Percentiles rank a stretch among this genome's conserved stretches.
Evolutionary conservation across 2,329 filamentous ascomycete species (phyloP).

Genomic region (Lachnellula arida): DNA sequence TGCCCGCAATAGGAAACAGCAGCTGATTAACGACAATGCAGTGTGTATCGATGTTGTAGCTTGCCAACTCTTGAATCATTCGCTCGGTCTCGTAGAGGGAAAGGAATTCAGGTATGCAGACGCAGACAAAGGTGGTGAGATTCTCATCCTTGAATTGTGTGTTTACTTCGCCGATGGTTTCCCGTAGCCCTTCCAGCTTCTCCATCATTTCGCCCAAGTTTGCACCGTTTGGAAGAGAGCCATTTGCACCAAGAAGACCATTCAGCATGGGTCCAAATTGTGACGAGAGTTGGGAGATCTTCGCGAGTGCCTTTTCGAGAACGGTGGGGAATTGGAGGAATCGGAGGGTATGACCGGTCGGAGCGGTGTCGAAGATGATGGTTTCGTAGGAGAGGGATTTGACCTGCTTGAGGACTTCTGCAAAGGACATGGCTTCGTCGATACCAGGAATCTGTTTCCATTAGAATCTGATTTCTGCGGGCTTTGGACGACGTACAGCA

Average conservation of each 20-base stretch:
- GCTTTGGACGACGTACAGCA: slow-evolving; percentile 55
- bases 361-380: slow-evolving; percentile 98
- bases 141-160: slow-evolving; percentile 96
- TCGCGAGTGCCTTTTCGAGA: slow-evolving; percentile 96
- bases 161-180: slow-evolving; percentile 94
- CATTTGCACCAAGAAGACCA: slow-evolving; percentile 69
- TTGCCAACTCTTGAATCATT: slow-evolving; percentile 97
- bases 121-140: slow-evolving; percentile 94
- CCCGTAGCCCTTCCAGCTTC: slow-evolving; percentile 89
- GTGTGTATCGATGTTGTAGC: slow-evolving; percentile 93
- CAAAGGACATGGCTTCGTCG: slow-evolving; percentile 99
- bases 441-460: slow-evolving; percentile 81
- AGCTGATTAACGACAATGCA: slow-evolving; percentile 98
- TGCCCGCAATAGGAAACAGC: slow-evolving; percentile 81
- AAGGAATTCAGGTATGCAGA: slow-evolving; percentile 96
- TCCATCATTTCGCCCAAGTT: slow-evolving; percentile 86
- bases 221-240: slow-evolving; percentile 79
- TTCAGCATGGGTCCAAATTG: slow-evolving; percentile 97
- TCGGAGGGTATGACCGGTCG: slow-evolving; percentile 94
- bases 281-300: slow-evolving; percentile 86
- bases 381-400: slow-evolving; percentile 98
- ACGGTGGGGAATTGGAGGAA: slow-evolving; percentile 98
- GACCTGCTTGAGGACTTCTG: slow-evolving; percentile 98
- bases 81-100: slow-evolving; percentile 97
- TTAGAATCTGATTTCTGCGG: background rate